A percentile compares a stretch with the other conserved stretches of the same genome.
phyloP scores from a whole-genome alignment of 139 green algal genomes.

The Microglena sp. region DNA sequence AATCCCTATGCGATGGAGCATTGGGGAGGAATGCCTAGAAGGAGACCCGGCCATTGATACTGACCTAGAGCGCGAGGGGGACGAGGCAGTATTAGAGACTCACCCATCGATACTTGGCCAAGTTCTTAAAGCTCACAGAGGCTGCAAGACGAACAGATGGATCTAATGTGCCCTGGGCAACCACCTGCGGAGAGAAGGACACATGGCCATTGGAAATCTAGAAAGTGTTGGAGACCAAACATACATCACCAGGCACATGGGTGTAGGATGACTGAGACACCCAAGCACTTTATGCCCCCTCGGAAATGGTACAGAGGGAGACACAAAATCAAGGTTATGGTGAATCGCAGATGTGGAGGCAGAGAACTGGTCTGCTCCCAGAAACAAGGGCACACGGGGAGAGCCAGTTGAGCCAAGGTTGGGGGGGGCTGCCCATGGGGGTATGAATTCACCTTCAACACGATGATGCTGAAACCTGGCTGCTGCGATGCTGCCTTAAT shows the following conservation, averaged over 20 bases:
- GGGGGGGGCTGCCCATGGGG: background rate
- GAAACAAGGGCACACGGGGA: too few relatives aligned
- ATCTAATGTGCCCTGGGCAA: constrained; percentile 40
- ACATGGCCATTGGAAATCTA: too few relatives aligned
- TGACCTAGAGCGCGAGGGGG: too few relatives aligned
- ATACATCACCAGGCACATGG: background rate
- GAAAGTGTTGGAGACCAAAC: background rate
- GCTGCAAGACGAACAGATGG: constrained; percentile 75
- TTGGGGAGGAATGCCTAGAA: too few relatives aligned
- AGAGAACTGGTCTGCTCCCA: too few relatives aligned
- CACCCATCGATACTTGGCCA: constrained; percentile 84
- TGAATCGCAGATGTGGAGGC: too few relatives aligned
- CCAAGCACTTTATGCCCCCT: background rate
- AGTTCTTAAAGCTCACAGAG: constrained; percentile 97
- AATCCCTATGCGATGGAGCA: too few relatives aligned
- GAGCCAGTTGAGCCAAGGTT: background rate
- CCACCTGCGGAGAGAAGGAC: constrained; percentile 57
- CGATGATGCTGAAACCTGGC: constrained; percentile 57
- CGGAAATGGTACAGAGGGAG: background rate
- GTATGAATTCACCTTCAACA: constrained; percentile 53
- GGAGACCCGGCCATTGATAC: too few relatives aligned
- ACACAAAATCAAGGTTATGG: background rate
- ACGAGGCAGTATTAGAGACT: too few relatives aligned
- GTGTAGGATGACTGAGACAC: background rate
- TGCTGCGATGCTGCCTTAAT: constrained; percentile 56